Evolutionary conservation across 2,329 filamentous ascomycete species (phyloP).

Genomic region (Leptodontidium sp.): DNA sequence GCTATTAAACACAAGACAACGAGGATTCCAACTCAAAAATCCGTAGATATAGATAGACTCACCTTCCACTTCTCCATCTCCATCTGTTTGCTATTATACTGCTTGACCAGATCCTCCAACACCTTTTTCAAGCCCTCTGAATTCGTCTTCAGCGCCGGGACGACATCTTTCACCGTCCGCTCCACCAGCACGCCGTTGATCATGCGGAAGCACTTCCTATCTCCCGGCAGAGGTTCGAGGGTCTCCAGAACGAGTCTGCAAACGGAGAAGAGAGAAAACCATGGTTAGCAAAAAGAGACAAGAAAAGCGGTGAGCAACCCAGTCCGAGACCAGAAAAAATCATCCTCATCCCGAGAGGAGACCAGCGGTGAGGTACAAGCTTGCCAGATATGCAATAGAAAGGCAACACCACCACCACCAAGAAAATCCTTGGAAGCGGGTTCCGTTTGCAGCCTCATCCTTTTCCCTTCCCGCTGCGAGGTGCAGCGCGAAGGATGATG

Average conservation of each 20-base stretch:
- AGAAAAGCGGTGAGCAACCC: constrained; percentile 50
- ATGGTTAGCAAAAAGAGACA: constrained; percentile 18
- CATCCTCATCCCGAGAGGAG: not conserved
- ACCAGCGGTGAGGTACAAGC: constrained; percentile 16
- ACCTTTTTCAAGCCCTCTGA: constrained; percentile 94
- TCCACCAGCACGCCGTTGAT: constrained; percentile 97
- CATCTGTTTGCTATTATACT: constrained; percentile 93
- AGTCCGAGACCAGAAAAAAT: not conserved
- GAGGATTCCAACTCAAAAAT: not conserved
- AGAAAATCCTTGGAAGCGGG: constrained; percentile 18
- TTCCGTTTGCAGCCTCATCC: not conserved
- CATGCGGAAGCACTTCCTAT: constrained; percentile 98
- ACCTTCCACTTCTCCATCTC: constrained; percentile 99
- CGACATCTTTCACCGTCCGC: constrained; percentile 89
- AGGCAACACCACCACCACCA: not conserved
- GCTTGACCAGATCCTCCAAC: constrained; percentile 91
- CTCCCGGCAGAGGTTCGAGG: constrained; percentile 78
- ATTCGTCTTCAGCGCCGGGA: constrained; percentile 91
- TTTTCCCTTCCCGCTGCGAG: not conserved
- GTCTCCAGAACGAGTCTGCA: constrained; percentile 92
- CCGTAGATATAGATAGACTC: constrained; percentile 45
- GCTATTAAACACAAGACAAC: not conserved
- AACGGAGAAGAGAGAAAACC: not conserved
- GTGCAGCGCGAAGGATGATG: not conserved
- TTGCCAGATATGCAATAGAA: constrained; percentile 18